Base-by-base conservation (phyloP, 2,329 filamentous ascomycete genomes). In the Penicillium sp. region DNA sequence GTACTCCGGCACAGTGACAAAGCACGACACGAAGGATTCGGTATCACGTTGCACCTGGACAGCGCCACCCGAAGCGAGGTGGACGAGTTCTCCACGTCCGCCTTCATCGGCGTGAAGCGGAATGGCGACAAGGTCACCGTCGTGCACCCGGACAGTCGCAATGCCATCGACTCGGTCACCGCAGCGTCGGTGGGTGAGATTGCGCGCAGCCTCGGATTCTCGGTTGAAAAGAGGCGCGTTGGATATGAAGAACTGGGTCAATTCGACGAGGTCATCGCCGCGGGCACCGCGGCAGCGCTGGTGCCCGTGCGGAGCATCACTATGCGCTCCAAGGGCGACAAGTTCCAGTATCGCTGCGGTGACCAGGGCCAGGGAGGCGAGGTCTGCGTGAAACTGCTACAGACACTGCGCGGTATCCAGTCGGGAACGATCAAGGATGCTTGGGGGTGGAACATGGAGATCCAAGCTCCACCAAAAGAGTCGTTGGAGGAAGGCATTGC, bases 11-110 rank as follows among this genome's bases (percentile, higher is more conserved):
- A 90, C 81, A 95, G 89, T 67, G 91, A 95, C 63, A 86, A 82
- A 66, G 92, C 94, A 1, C 79, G 87, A 51, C 76, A 79, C 16
- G 82, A 90, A 53, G 92, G 92, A 28, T 97, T 83, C 67, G 92
- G 90, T n/a, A 97, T 97, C 66, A 97, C 92, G 2, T 79, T 97
- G 65, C 92, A 97, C 70, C 77, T 97, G 48, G 94, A 97, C 74
- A 94, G 89, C 70, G 85, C 86, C 66, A 89, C 83, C 9, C 83
- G 92, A 62, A 87, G 84, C 53, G 90, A 95, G 70, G 83, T 99
- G 56, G 92, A 99, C 66, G 92, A 99, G 79, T 99, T 97, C 69
- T 94, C 88, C 61, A 97, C 94, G 0, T 92, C 87, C 57, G 92
- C 90, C 0, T 97, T 99, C 71, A 88, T 97, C 58, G 94, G 91